phyloP scores from a whole-genome alignment of 2,329 filamentous ascomycete genomes.

The Coccinonectria pachysandricola region DNA sequence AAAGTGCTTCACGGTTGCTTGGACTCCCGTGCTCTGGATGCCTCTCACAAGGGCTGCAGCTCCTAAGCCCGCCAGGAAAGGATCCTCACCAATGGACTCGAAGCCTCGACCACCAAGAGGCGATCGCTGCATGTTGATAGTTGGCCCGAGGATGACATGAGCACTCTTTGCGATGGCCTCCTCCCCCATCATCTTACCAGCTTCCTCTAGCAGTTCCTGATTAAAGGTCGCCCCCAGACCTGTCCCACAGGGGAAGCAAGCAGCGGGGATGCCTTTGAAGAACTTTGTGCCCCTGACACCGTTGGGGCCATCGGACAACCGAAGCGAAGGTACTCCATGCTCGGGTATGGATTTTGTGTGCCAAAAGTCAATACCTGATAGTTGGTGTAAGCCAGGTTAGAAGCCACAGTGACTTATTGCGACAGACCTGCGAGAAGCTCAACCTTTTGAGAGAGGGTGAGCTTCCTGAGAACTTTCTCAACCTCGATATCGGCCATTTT shows the following conservation, averaged over 20 bases:
- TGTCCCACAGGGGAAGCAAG: conserved; percentile 52
- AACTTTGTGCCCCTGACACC: conserved; percentile 58
- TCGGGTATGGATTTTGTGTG: conserved; percentile 51
- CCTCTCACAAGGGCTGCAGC: conserved; percentile 43
- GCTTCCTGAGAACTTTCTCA: conserved; percentile 43
- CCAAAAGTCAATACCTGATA: conserved; percentile 55
- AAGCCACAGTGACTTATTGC: background rate
- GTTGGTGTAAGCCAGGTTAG: background rate
- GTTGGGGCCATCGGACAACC: conserved; percentile 59
- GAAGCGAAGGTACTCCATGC: conserved; percentile 52
- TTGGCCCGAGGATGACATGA: conserved; percentile 49
- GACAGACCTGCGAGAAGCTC: conserved; percentile 39
- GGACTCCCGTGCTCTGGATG: conserved; percentile 45
- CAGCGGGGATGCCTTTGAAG: conserved; percentile 51
- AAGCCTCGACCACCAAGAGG: conserved; percentile 52
- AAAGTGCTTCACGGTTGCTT: conserved; percentile 51
- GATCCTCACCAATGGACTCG: conserved; percentile 49
- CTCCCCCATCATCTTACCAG: conserved; percentile 40
- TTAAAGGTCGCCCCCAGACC: conserved; percentile 50
- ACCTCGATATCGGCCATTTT: conserved; percentile 45
- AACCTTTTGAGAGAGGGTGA: conserved; percentile 41
- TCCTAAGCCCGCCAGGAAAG: conserved; percentile 44
- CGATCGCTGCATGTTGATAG: conserved; percentile 52
- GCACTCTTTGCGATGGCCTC: conserved; percentile 47
- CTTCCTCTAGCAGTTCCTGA: conserved; percentile 37